Evolutionary conservation across 208 protist species (phyloP), one percentile per base, ranked within the genome.

Genomic region (Trypanosoma vivax): DNA sequence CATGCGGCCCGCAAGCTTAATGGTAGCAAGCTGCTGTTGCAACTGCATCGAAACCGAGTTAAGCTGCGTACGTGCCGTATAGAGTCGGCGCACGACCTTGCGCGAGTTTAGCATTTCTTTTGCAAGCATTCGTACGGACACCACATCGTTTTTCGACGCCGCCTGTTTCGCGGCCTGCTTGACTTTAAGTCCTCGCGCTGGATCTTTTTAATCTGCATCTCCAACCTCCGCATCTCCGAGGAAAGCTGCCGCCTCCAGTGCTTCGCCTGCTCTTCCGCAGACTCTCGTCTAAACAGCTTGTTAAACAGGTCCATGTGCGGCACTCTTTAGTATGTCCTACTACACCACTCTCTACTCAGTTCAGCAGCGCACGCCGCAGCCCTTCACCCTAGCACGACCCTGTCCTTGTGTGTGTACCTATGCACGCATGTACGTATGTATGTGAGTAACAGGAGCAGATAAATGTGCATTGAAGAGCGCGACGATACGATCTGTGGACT

Each of bases 51-150:
- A 25, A 6, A 93, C 84, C 0, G 86, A 94, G 68, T 88, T 94
- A 71, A 96, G 91, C 60, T 96, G 86, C 10, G 90, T 72, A 54
- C 93, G 92, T 23, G 84, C 81, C n/a, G 72, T 81, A 65, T 89
- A 85, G 65, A 96, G 61, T 27, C 90, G 79, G 33, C 67, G 74
- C 24, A 89, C 71, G 11, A 84, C 77, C 40, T 84, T 75, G 47
- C 85, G 74, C n/a, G 87, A 79, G 31, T 67, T 73, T 16, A 94
- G 67, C 30, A 92, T 63, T 53, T 94, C 84, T 63, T 87, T 92
- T 16, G 86, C 77, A 7, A 94, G 66, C 67, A 96, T 93, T 48
- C 83, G 79, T 23, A 89, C 68, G 2, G 70, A 68, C 5, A 82
- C 68, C 5, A 57, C 28, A 48, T 96, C 86, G 21, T 78, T 70